phyloP scores from a whole-genome alignment of 192 early-diverging fungal genomes.

The Cladochytrium replicatum region DNA sequence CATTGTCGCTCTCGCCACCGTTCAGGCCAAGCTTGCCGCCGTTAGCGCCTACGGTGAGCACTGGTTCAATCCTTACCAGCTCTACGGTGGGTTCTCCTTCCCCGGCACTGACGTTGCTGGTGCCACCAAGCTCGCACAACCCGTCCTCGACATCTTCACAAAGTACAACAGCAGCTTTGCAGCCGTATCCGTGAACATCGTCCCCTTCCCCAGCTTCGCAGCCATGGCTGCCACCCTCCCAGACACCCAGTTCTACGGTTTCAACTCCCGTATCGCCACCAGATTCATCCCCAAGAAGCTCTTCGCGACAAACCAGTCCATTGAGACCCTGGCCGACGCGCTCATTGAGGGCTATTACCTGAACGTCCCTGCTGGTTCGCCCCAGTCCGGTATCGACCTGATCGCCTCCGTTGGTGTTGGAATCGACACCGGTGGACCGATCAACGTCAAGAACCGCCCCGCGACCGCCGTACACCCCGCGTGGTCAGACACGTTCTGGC shows the following conservation, averaged over 20 bases:
- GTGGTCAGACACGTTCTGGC: constrained; percentile 25
- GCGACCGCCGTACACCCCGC: constrained; percentile 18
- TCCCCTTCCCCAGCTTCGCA: no score
- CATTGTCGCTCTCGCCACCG: no score
- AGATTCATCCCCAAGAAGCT: constrained; percentile 19
- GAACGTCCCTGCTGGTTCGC: no score
- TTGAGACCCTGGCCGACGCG: not conserved
- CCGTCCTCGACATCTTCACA: no score
- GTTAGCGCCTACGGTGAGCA: no score
- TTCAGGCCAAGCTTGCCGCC: constrained; percentile 8
- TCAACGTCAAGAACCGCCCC: constrained; percentile 5
- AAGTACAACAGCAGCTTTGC: no score
- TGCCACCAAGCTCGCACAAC: no score
- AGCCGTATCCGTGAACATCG: no score
- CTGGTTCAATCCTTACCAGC: not conserved
- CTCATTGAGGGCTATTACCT: constrained; percentile 14
- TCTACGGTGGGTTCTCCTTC: no score
- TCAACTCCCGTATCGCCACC: constrained; percentile 17
- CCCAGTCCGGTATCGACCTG: not conserved
- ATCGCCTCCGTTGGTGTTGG: constrained; percentile 2
- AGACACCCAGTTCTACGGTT: no score
- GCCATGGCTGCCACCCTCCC: no score
- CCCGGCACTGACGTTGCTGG: no score
- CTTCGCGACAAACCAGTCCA: constrained; percentile 11
- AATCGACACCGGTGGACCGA: constrained; percentile 17